Base-by-base conservation (phyloP, 441 rosid genomes). In the Pelargonium cotyledonis region DNA sequence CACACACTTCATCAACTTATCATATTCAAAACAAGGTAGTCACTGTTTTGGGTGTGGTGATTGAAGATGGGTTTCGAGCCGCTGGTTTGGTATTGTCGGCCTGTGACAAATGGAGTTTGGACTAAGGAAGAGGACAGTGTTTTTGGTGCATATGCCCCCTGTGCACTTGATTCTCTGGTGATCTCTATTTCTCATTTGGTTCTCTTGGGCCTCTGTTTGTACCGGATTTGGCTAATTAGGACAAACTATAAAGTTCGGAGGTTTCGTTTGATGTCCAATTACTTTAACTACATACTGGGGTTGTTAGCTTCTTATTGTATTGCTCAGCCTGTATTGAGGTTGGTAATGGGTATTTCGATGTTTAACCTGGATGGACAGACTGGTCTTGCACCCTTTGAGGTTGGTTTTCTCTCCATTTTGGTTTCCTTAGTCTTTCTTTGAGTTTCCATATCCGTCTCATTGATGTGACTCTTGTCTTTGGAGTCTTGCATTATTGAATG, bases 61-160 rank as follows among this genome's bases (percentile, higher is more conserved):
- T 21, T 63, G n/a, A 77, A 71, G 65, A 91, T 92, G 98, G 88
- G 85, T 7, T 88, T 88, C 72, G 65, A 79, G 74, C 89, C 85
- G 16, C 75, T 92, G 83, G 88, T 75, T 53, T 95, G 98, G 98
- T 92, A 84, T 69, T 95, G 99, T 65, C 84, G 72, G 71, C 99
- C 97, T 1, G 94, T 83, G 82, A 67, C 78, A 2, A 74, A 81
- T 85, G 98, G 97, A 70, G 67, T 81, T 65, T 95, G 99, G 99
- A 70, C 92, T 6, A 88, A 77, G 73, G 80, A 79, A n/a, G 96
- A 82, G 69, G 85, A 84, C 72, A 89, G 86, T 79, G 96, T 95
- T 26, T 90, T 95, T 74, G 99, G 99, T 61, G 88, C 85, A 31
- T 92, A 87, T 83, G 89, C 97, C 62, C 99, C 99, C 43, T 92